Evolutionary conservation across 2,329 filamentous ascomycete species (phyloP).

Genomic region (Cladobotryum mycophilum): DNA sequence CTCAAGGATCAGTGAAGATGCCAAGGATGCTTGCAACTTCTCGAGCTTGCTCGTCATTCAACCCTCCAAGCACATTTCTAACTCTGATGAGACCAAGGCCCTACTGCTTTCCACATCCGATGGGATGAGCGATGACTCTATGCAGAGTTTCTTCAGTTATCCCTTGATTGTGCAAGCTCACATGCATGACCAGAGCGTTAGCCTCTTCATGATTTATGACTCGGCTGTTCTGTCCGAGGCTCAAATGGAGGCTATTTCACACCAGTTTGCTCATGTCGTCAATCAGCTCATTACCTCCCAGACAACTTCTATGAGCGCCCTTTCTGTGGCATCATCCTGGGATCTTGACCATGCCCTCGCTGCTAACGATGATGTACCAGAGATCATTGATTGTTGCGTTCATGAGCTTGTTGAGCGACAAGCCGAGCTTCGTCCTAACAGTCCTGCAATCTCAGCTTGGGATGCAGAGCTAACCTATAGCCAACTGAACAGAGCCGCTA

Average conservation of each 20-base stretch:
- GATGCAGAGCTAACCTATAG: constrained; percentile 2
- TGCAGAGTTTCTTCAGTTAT: not conserved
- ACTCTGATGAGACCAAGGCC: not conserved
- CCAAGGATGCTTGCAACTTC: constrained; percentile 5
- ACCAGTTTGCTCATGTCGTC: constrained; percentile 2
- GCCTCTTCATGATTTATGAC: not conserved
- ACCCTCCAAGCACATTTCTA: not conserved
- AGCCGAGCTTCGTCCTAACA: not conserved
- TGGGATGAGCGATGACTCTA: too few species aligned
- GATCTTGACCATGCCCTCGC: constrained; percentile 2
- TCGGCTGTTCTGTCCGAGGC: not conserved
- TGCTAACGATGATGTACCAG: not conserved
- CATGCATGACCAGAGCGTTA: not conserved
- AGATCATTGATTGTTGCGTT: not conserved
- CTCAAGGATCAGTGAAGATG: not conserved
- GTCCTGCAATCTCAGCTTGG: constrained; percentile 4
- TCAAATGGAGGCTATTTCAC: not conserved
- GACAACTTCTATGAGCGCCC: not conserved
- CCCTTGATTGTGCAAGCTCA: constrained; percentile 1
- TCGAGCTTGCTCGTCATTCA: constrained; percentile 7
- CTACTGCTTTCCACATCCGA: not conserved
- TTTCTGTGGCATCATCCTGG: not conserved
- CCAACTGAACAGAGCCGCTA: not conserved
- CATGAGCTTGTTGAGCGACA: constrained; percentile 1
- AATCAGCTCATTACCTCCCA: not conserved